Conservation (phyloP, 192 early-diverging fungal genomes). For the Endogone sp. region DNA sequence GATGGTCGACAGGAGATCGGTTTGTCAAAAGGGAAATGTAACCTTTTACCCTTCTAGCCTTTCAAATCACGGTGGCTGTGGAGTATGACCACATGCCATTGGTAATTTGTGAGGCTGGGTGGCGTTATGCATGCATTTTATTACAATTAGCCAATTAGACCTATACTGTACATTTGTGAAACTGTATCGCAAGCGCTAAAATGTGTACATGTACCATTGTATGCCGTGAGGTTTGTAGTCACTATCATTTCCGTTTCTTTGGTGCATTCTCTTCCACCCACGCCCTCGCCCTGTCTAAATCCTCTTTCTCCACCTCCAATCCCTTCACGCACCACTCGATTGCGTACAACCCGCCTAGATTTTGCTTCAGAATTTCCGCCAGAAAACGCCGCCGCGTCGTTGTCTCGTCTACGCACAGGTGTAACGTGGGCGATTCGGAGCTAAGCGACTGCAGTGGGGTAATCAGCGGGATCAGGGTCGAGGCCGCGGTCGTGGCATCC, state of each 20-base stretch:
- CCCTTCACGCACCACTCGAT: constrained; percentile 71
- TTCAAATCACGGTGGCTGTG: too few relatives aligned
- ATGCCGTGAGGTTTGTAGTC: too few relatives aligned
- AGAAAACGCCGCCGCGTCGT: constrained; percentile 44
- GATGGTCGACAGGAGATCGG: neutral
- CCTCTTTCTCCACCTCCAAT: constrained; percentile 47
- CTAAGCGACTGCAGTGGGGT: constrained; percentile 38
- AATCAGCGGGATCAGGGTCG: constrained; percentile 44
- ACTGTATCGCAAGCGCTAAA: too few relatives aligned
- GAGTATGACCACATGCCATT: too few relatives aligned
- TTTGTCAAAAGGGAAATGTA: neutral
- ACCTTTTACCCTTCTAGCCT: too few relatives aligned
- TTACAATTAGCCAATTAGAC: too few relatives aligned
- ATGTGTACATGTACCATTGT: too few relatives aligned
- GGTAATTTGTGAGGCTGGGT: too few relatives aligned
- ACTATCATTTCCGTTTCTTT: neutral
- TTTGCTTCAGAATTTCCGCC: constrained; percentile 32
- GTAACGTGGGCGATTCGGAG: constrained; percentile 22
- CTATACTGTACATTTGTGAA: too few relatives aligned
- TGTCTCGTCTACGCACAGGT: constrained; percentile 63
- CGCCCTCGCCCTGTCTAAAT: constrained; percentile 39
- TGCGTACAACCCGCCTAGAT: constrained; percentile 25
- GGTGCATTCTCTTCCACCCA: constrained; percentile 68
- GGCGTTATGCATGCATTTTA: too few relatives aligned
- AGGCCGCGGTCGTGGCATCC: constrained; percentile 64